Evolutionary conservation across 2,329 filamentous ascomycete genomes (phyloP), one percentile per base, ranked within the genome.

Genomic region (Penicillium sp.): DNA sequence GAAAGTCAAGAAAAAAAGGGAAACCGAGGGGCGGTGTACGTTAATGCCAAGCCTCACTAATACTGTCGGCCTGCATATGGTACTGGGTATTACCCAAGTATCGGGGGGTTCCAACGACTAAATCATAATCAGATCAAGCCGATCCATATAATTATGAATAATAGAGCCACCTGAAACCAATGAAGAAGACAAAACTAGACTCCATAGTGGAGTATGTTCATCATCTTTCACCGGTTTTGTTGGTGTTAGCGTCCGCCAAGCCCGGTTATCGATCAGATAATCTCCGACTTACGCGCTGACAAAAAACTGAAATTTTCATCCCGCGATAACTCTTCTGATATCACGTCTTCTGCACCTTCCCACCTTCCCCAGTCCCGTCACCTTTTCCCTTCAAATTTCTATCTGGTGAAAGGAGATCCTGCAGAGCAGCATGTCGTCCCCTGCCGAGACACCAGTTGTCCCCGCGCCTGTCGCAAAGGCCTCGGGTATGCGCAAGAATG

Each of bases 401-500:
- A 52, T 49, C 25, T 42, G 39, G 39, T 23, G 39, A 42, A 23
- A 42, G n/a, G 35, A 42, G 19, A 6, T 23, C 10, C 10, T 23
- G 19, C 39, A 42, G 39, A 21, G 33, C 44, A n/a, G 16, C 8
- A 53, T 33, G 52, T 57, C 55, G 27, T 57, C 51, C 29, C 47
- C 61, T 42, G 21, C 50, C 21, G 52, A 55, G n/a, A 53, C 56
- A 25, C 43, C 54, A 47, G 44, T 25, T 21, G 31, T 46, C 52
- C 27, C 48, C 9, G 19, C 47, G 25, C n/a, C 31, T 46, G 16
- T 44, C 47, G 46, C 69, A 66, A 39, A 42, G 39, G 72, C 72
- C n/a, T 65, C 71, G 75, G 91, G 88, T 62, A 88, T 95, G 84
- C 89, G 91, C 68, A 89, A 89, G 75, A 96, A 96, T 80, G 91